A percentile compares a stretch with the other conserved stretches of the same genome.
These are phyloP conservation scores for Cyathus striatus DNA, from an alignment of 768 basidiomycete genomes.

Conservation along the genomic window DNA sequence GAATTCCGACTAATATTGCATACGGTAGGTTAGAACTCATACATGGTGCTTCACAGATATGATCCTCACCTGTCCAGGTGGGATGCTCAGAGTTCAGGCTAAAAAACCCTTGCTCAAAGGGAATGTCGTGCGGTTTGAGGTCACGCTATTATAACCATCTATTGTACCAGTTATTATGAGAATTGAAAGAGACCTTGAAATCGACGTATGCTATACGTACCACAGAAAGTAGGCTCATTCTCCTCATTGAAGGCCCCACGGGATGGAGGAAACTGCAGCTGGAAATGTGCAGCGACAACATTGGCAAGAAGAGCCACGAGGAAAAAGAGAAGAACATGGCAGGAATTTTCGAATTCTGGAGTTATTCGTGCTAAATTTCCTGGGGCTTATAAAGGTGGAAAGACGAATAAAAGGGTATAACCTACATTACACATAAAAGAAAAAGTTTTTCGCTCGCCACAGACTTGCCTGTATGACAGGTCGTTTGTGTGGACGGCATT, in stretches of 20 bases:
- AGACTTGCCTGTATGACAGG: no score
- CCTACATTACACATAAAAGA: background rate
- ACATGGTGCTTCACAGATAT: constrained; percentile 1
- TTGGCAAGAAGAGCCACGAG: constrained; percentile 31
- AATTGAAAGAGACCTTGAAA: background rate
- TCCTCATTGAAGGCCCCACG: constrained; percentile 65
- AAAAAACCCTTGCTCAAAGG: constrained; percentile 63
- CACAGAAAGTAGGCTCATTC: constrained; percentile 61
- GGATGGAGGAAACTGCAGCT: constrained; percentile 69
- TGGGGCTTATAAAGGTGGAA: background rate
- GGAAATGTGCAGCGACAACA: constrained; percentile 68
- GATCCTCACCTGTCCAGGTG: constrained; percentile 48
- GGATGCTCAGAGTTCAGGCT: constrained; percentile 63
- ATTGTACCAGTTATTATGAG: constrained; percentile 5
- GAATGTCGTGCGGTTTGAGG: constrained; percentile 60
- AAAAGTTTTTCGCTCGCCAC: background rate
- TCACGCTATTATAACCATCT: constrained; percentile 61
- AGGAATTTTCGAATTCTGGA: background rate
- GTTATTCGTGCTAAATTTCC: no score
- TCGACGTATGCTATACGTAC: constrained; percentile 30
- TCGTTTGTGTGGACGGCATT: background rate
- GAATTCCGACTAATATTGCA: constrained; percentile 39
- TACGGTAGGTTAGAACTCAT: background rate
- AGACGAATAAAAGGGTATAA: background rate
- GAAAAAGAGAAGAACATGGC: constrained; percentile 18